Base-by-base conservation (phyloP, 2,329 filamentous ascomycete genomes). In the Botryotinia globosa region DNA sequence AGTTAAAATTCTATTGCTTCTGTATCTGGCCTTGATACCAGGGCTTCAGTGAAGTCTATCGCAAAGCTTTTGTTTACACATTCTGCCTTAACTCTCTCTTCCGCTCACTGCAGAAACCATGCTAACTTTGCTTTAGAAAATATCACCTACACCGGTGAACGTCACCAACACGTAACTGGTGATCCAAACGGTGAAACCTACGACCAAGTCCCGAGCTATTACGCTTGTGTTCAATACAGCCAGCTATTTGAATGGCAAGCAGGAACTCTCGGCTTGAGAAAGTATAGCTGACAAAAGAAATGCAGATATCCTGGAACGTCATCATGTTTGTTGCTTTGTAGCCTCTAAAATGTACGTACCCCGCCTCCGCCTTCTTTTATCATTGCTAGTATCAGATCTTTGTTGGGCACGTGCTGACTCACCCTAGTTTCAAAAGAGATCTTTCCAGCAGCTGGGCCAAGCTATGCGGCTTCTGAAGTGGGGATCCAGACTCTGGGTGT, bases 401-500 rank as follows among this genome's bases (percentile, higher is more conserved):
- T 59, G 4, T 25, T 34, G 10, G 37, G 25, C 32, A 37, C 1
- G 10, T 59, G 20, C 56, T 59, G 12, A 59, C 56, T 59, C 29
- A 14, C 29, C 32, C 18, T 25, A 25, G 32, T 9, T 59, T 25
- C 9, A 14, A 34, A 34, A 14, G 32, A 14, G 18, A 25, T 10
- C 29, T 51, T 51, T 34, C 44, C 44, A 51, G 32, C 20, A 51
- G 3, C 3, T 66, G 44, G 63, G 44, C 44, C 44, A 66, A 48
- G 62, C 44, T 1, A 25, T 65, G 22, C 42, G 42, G 42, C 42
- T 65, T 88, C 77, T 82, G 86, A 74, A 83, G 86, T 77, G 85
- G 87, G 79, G 92, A 91, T 82, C 86, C 90, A 77, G 88, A 86
- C 79, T 87, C 88, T 63, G 82, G 83, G 81, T 76, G 88, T 83